Base-by-base conservation (phyloP, 176 grass and related monocot species). In the Leersia perrieri region DNA sequence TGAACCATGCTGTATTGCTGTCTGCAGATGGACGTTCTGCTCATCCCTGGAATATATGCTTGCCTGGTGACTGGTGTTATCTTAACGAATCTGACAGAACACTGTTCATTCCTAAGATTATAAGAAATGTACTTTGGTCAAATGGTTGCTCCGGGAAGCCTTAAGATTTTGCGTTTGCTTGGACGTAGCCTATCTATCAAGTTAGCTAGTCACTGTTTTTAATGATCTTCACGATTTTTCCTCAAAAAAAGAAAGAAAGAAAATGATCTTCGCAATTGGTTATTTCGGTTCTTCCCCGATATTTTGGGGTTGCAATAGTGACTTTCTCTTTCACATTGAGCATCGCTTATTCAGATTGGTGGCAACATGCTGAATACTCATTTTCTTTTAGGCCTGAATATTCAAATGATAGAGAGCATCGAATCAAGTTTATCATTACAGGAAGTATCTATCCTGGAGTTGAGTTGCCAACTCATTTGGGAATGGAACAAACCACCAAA, bases 111-210 rank as follows among this genome's bases (percentile, higher is more conserved):
- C 33, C 28, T 66, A 36, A 31, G 33, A 76, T 76, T 33, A 9
- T 22, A 85, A 89, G 83, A 72, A 82, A 85, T 64, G 41, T 47
- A 65, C 72, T 33, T 14, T 49, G 13, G 41, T 80, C 81, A 84
- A 84, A 63, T 42, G 26, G 51, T 31, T 84, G 49, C 70, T 70
- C 70, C 51, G 26, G 63, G 44, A 85, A 86, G 68, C 60, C 73
- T 77, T 57, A 28, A 49, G 35, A 61, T 49, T 60, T 67, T 62
- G 35, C 35, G 42, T 85, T 89, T 70, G 62, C 76, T 53, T 75
- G 61, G 45, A 63, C 27, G 18, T 39, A 14, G 51, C 23, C 18
- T 62, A 35, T 22, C 60, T 38, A 36, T 34, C 34, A 34, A 84
- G 44, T 53, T 51, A 33, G 66, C 30, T 62, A 29, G 57, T 16